Base-by-base conservation (phyloP, 495 filamentous ascomycete genomes). In the Hyaloscypha variabilis region DNA sequence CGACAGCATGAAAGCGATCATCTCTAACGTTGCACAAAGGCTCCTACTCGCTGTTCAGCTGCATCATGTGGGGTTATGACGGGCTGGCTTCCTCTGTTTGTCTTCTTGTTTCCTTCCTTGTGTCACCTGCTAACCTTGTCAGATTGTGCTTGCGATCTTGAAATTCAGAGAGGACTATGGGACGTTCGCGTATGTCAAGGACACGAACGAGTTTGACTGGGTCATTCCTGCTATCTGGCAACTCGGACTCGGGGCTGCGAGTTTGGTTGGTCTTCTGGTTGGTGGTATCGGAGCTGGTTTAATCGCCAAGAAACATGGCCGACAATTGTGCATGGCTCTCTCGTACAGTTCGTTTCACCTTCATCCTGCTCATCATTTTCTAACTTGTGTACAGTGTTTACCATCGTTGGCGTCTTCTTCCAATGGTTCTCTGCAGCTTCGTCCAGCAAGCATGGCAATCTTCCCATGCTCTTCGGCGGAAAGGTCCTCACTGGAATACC, bases 61-160 rank as follows among this genome's bases (percentile, higher is more conserved):
- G 62, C 62, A 52, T 69, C 29, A 65, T 69, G 58, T 69, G 62
- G 62, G 67, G 67, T 14, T 65, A 69, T 59, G 67, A 69, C 51
- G 62, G 62, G 1, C 30, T 69, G 5, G 66, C 66, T n/a, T 61
- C 56, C 24, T 66, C 64, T 6, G 64, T 66, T 8, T 19, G 57
- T 51, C 31, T 19, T 28, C 13, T 1, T 61, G 24, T 8, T 29
- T 28, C 31, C 24, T 52, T 31, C 14, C 23, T 51, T 24, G 23
- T 4, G 24, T 28, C 13, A 8, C 2, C 2, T 19, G 31, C 36
- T 66, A 24, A 62, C 29, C 21, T 8, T 8, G 17, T 6, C 28
- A 67, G 65, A 69, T 69, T 24, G 67, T 69, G 2, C 62, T 69
- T 13, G 62, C 67, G 0, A 63, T 69, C 2, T 17, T 29, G 8